These are phyloP conservation scores for Boletus reticuloceps DNA, from an alignment of 768 basidiomycete species.

Conservation along the genomic window DNA sequence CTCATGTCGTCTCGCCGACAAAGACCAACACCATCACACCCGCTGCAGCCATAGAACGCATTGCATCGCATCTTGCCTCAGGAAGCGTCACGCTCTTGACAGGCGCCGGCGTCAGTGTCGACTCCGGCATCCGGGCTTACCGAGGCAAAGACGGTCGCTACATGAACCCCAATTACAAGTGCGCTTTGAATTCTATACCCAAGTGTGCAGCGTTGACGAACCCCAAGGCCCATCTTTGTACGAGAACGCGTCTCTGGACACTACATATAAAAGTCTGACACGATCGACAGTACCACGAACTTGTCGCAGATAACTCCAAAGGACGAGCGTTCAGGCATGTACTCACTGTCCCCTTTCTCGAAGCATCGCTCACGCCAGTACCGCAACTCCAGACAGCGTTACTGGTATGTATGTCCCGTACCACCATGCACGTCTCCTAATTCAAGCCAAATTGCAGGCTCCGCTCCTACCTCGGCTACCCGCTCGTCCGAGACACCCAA, in stretches of 20 bases:
- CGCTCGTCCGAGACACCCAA: slow-evolving; percentile 73
- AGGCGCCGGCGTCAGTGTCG: slow-evolving; percentile 93
- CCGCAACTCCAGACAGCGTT: slow-evolving; percentile 61
- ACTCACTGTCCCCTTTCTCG: neutral
- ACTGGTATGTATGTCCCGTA: slow-evolving; percentile 51
- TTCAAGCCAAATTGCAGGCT: slow-evolving; percentile 38
- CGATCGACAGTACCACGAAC: slow-evolving; percentile 64
- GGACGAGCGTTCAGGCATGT: slow-evolving; percentile 71
- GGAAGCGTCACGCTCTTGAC: slow-evolving; percentile 79
- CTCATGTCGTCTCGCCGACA: slow-evolving; percentile 47
- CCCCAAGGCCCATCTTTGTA: slow-evolving; percentile 55
- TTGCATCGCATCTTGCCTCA: slow-evolving; percentile 60
- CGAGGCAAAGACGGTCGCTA: slow-evolving; percentile 82
- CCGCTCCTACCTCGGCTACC: slow-evolving; percentile 82
- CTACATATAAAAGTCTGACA: slow-evolving; percentile 10
- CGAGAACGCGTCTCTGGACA: slow-evolving; percentile 3
- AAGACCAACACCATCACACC: slow-evolving; percentile 39
- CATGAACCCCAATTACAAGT: slow-evolving; percentile 91
- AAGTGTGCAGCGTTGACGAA: neutral
- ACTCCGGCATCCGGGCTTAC: slow-evolving; percentile 95
- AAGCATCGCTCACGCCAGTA: slow-evolving; percentile 3
- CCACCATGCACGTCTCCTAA: neutral
- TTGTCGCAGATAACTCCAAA: slow-evolving; percentile 66
- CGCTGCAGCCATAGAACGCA: slow-evolving; percentile 55
- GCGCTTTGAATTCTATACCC: slow-evolving; percentile 14